phyloP scores from a whole-genome alignment of 169 alveolate species.

The Eimeria praecox region DNA sequence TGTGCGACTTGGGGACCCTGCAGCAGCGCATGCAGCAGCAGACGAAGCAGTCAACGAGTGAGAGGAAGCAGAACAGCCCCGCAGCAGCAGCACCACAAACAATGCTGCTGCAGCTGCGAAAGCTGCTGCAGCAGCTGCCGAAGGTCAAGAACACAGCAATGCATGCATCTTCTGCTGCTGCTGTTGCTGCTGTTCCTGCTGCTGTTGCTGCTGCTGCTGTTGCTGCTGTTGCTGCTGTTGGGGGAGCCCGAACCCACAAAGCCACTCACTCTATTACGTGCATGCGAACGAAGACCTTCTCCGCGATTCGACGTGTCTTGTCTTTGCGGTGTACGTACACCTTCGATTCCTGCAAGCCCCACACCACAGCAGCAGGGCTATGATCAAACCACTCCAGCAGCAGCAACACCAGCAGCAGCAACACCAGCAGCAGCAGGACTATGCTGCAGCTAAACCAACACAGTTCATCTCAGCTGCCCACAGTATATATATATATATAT shows the following conservation, averaged over 20 bases:
- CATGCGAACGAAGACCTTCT: constrained; percentile 51
- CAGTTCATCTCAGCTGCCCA: background rate
- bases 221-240: background rate
- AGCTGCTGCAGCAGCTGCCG: background rate
- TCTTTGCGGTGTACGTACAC: constrained; percentile 71
- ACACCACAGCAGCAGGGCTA: background rate
- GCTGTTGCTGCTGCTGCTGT: background rate
- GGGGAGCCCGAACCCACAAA: background rate
- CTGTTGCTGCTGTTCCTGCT: background rate
- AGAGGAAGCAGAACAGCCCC: background rate
- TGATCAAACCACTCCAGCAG: background rate
- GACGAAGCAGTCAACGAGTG: background rate
- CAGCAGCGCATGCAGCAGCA: constrained; percentile 21
- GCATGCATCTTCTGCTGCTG: background rate
- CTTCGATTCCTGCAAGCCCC: constrained; percentile 30
- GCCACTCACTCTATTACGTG: constrained; percentile 61
- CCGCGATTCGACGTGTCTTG: constrained; percentile 48
- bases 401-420: background rate
- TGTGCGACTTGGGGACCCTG: constrained; percentile 52
- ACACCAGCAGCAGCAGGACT: background rate
- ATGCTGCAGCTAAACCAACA: background rate
- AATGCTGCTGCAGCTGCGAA: background rate
- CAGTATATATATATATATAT: background rate
- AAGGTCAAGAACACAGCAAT: background rate
- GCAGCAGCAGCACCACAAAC: constrained; percentile 8